Conservation (phyloP, 2,329 filamentous ascomycete species). For the Coleophoma crateriformis region DNA sequence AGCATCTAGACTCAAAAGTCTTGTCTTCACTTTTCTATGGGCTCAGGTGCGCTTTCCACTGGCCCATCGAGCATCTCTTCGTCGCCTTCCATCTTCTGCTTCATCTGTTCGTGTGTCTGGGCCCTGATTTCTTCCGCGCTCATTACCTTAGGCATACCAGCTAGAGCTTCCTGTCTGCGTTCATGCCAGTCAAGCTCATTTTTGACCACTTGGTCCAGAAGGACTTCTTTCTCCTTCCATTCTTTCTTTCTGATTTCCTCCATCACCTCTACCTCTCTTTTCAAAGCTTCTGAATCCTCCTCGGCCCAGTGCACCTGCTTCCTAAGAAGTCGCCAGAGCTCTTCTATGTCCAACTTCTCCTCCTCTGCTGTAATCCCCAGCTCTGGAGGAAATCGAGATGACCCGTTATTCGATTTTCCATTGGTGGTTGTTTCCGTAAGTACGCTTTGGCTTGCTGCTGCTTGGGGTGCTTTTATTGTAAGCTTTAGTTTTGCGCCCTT, state of each 20-base stretch:
- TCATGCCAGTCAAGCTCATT: conserved; percentile 62
- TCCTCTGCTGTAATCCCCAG: conserved; percentile 61
- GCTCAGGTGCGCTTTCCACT: no score
- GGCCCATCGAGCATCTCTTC: neutral
- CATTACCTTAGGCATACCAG: conserved; percentile 30
- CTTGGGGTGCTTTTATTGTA: conserved; percentile 47
- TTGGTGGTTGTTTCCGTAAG: conserved; percentile 46
- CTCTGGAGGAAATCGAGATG: conserved; percentile 30
- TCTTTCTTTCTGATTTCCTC: conserved; percentile 64
- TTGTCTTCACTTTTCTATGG: no score
- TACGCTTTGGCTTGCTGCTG: conserved; percentile 40
- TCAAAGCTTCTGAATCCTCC: conserved; percentile 58
- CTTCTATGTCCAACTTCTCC: conserved; percentile 54
- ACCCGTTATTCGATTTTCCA: conserved; percentile 13
- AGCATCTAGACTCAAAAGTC: no score
- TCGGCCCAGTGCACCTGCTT: conserved; percentile 70
- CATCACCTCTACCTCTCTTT: conserved; percentile 58
- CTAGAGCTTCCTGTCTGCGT: conserved; percentile 49
- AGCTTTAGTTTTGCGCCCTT: conserved; percentile 51
- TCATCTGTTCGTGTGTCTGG: conserved; percentile 3
- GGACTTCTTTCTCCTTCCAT: conserved; percentile 74
- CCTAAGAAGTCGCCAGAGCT: conserved; percentile 56
- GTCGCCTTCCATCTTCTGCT: neutral
- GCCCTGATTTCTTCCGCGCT: conserved; percentile 14
- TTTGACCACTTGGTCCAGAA: conserved; percentile 67